These are phyloP conservation scores for Xylariaceae sp. DNA, from an alignment of 2,329 filamentous ascomycete genomes.

Conservation along the genomic window DNA sequence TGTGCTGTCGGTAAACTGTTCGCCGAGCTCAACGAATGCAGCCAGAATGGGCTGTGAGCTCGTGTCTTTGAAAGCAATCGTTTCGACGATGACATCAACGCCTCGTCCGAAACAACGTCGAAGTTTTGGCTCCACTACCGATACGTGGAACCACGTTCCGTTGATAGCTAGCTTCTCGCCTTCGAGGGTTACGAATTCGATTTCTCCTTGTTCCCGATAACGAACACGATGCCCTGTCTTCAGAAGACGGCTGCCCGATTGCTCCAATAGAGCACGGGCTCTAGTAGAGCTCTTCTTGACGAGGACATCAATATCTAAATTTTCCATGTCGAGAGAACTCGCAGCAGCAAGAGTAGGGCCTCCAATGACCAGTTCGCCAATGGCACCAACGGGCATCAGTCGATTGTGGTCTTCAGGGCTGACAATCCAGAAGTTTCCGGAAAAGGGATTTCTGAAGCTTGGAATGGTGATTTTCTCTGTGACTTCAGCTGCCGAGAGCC, in stretches of 20 bases:
- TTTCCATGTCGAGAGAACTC: slow-evolving; percentile 34
- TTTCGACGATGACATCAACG: slow-evolving; percentile 47
- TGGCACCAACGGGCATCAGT: slow-evolving; percentile 49
- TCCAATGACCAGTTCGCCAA: slow-evolving; percentile 59
- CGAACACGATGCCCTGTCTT: slow-evolving; percentile 50
- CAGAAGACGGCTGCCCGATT: slow-evolving; percentile 31
- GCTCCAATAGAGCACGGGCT: slow-evolving; percentile 20
- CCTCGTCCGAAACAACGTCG: slow-evolving; percentile 44
- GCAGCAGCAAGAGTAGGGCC: slow-evolving; percentile 47
- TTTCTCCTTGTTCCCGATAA: slow-evolving; percentile 44
- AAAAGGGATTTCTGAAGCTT: slow-evolving; percentile 45
- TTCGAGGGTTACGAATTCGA: slow-evolving; percentile 45
- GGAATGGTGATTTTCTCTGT: slow-evolving; percentile 33
- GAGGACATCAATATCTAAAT: slow-evolving; percentile 26
- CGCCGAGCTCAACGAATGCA: slow-evolving; percentile 48
- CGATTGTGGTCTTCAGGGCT: slow-evolving; percentile 47
- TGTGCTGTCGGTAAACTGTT: slow-evolving; percentile 34
- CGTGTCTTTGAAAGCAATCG: slow-evolving; percentile 42
- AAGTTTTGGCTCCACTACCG: slow-evolving; percentile 44
- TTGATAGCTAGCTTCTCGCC: slow-evolving; percentile 39
- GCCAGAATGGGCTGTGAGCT: slow-evolving; percentile 37
- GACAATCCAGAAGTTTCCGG: slow-evolving; percentile 50
- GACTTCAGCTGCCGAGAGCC: slow-evolving; percentile 46
- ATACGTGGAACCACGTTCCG: slow-evolving; percentile 38
- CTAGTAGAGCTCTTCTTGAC: slow-evolving; percentile 16